A percentile compares a stretch with the other conserved stretches of the same genome.
phyloP scores from a whole-genome alignment of 1,139 yeast genomes.

The Hyphopichia wangnamkhiaoensis region DNA sequence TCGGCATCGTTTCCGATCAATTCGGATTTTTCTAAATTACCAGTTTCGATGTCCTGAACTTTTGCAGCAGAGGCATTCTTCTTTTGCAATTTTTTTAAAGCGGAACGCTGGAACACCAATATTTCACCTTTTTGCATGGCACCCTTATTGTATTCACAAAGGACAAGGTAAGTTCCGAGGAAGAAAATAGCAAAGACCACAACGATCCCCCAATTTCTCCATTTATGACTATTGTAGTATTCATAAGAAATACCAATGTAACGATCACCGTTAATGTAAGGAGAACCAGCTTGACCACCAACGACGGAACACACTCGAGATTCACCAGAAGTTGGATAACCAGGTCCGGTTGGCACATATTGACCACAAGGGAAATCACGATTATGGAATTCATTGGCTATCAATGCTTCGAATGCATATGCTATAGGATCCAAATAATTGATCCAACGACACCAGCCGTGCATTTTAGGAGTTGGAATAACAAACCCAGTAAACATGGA shows the following conservation, averaged over 20 bases:
- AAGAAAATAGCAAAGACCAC: constrained; percentile 58
- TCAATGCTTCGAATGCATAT: constrained; percentile 56
- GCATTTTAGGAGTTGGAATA: constrained; percentile 57
- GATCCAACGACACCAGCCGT: constrained; percentile 67
- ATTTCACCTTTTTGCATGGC: constrained; percentile 85
- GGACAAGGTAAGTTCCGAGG: constrained; percentile 52
- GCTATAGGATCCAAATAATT: constrained; percentile 58
- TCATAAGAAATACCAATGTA: constrained; percentile 44
- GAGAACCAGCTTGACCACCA: constrained; percentile 56
- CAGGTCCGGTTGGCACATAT: constrained; percentile 52
- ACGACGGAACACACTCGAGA: constrained; percentile 54
- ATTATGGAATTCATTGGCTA: constrained; percentile 56
- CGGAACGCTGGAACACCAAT: constrained; percentile 55
- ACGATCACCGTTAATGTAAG: constrained; percentile 51
- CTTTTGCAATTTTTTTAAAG: constrained; percentile 26
- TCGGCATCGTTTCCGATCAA: background rate
- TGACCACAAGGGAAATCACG: constrained; percentile 48
- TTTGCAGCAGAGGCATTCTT: constrained; percentile 3
- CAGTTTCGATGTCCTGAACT: constrained; percentile 10
- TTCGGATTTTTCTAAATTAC: constrained; percentile 2
- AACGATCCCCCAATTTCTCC: constrained; percentile 76
- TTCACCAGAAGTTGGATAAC: constrained; percentile 28
- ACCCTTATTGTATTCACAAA: constrained; percentile 69
- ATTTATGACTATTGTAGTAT: constrained; percentile 55
- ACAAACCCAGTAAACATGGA: constrained; percentile 62